Percentiles rank a stretch among this genome's conserved stretches.
These are phyloP conservation scores for Dendrocalamus sinicus DNA, from an alignment of 176 grass and related monocot species.

Conservation along the genomic window DNA sequence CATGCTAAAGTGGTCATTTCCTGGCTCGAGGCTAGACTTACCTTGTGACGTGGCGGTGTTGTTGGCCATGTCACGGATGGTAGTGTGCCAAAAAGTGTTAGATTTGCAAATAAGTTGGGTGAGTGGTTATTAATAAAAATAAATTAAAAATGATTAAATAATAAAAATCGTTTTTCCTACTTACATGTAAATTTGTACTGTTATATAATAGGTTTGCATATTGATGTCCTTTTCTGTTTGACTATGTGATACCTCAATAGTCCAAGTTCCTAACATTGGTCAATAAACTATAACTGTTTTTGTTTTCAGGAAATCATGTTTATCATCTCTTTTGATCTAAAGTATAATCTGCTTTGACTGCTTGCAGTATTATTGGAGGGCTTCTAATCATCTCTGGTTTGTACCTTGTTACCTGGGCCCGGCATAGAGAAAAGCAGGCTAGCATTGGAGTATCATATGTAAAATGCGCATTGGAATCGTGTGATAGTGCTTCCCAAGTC, in stretches of 20 bases:
- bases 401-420: constrained; percentile 86
- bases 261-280: not conserved
- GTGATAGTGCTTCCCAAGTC: constrained; percentile 44
- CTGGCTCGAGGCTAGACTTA: too few relatives aligned
- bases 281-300: not conserved
- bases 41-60: too few relatives aligned
- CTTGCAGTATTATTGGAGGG: constrained; percentile 87
- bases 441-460: constrained; percentile 41
- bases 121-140: too few relatives aligned
- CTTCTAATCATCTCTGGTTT: constrained; percentile 81
- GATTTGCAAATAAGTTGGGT: too few relatives aligned
- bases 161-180: not conserved
- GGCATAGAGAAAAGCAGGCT: constrained; percentile 59
- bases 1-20: too few relatives aligned
- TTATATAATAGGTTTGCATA: not conserved
- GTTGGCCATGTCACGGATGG: too few relatives aligned
- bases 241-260: not conserved
- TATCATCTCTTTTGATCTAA: constrained; percentile 37
- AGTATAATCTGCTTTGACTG: constrained; percentile 34
- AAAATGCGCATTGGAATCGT: constrained; percentile 49
- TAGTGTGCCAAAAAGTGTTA: too few relatives aligned
- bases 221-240: not conserved
- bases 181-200: constrained; percentile 1
- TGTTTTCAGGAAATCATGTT: constrained; percentile 7
- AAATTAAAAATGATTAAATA: too few relatives aligned